These are phyloP conservation scores for Clarireedia paspali DNA, from an alignment of 2,329 filamentous ascomycete genomes.

Conservation along the genomic window DNA sequence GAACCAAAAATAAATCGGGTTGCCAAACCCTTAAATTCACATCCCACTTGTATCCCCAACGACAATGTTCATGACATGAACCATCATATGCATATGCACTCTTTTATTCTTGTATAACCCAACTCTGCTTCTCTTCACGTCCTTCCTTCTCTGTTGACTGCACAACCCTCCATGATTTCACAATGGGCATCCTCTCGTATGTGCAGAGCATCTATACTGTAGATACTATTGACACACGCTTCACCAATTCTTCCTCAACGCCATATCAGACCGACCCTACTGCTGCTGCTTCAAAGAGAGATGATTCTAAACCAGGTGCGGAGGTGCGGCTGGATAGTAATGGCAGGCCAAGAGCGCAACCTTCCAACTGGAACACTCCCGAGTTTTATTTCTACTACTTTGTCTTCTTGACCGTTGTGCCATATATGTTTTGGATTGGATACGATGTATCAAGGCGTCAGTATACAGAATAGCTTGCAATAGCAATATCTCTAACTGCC, in stretches of 20 bases:
- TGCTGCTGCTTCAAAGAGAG: conserved; percentile 22
- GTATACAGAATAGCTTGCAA: conserved; percentile 25
- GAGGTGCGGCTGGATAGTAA: conserved; percentile 32
- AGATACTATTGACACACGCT: conserved; percentile 62
- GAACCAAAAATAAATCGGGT: not conserved
- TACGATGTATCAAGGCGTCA: conserved; percentile 77
- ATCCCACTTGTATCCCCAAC: not conserved
- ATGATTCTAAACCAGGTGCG: conserved; percentile 22
- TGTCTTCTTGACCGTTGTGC: conserved; percentile 58
- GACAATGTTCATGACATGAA: not conserved
- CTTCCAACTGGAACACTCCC: conserved; percentile 73
- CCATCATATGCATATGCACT: not conserved
- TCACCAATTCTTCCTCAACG: conserved; percentile 62
- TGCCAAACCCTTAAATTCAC: not conserved
- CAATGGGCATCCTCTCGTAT: conserved; percentile 33
- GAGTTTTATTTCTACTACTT: conserved; percentile 82
- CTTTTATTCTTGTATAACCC: conserved; percentile 1
- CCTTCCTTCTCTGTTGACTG: not conserved
- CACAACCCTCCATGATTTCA: not conserved
- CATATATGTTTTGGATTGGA: conserved; percentile 85
- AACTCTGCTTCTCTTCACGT: not conserved
- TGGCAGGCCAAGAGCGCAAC: conserved; percentile 41
- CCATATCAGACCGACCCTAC: conserved; percentile 49
- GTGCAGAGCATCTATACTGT: conserved; percentile 52
- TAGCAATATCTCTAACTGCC: conserved; percentile 10